phyloP scores from a whole-genome alignment of 371 early-diverging fungal genomes.

The Mortierella sp. region DNA sequence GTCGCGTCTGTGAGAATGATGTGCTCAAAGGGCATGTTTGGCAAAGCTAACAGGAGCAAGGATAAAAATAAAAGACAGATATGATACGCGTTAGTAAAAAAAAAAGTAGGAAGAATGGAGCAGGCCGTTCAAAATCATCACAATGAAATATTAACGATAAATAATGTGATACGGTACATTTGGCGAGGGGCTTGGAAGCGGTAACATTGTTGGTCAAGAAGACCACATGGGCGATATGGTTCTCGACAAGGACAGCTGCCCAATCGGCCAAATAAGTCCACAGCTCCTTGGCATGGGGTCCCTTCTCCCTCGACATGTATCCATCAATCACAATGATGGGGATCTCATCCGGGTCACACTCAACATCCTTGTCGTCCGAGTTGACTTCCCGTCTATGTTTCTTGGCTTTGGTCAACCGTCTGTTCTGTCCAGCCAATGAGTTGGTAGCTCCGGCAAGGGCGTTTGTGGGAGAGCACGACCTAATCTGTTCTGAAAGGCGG shows the following conservation, averaged over 20 bases:
- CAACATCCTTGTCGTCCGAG: not conserved
- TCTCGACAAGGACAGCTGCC: conserved; percentile 80
- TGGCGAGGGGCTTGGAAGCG: conserved; percentile 76
- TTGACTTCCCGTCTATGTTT: not conserved
- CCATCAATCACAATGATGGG: conserved; percentile 93
- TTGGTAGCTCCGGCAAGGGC: conserved; percentile 36
- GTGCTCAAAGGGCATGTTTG: conserved; percentile 79
- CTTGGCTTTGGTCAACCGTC: conserved; percentile 15
- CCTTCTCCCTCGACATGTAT: conserved; percentile 82
- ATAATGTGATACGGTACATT: conserved; percentile 58
- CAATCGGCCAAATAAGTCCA: conserved; percentile 85
- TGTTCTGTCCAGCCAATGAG: not conserved
- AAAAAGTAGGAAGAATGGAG: not conserved
- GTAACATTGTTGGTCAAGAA: conserved; percentile 85
- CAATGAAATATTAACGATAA: not conserved
- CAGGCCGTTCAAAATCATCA: not conserved
- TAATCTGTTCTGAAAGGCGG: conserved; percentile 51
- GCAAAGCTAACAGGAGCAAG: conserved; percentile 67
- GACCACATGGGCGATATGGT: conserved; percentile 90
- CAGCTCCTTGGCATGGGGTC: conserved; percentile 63
- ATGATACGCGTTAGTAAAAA: not conserved
- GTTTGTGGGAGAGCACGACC: not conserved
- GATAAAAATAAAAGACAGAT: not conserved
- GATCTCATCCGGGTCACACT: conserved; percentile 64
- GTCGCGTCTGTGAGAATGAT: conserved; percentile 80